Percentiles rank a stretch among this genome's conserved stretches.
Conservation (phyloP, 257 asterid species). For the Henckelia pumila region DNA sequence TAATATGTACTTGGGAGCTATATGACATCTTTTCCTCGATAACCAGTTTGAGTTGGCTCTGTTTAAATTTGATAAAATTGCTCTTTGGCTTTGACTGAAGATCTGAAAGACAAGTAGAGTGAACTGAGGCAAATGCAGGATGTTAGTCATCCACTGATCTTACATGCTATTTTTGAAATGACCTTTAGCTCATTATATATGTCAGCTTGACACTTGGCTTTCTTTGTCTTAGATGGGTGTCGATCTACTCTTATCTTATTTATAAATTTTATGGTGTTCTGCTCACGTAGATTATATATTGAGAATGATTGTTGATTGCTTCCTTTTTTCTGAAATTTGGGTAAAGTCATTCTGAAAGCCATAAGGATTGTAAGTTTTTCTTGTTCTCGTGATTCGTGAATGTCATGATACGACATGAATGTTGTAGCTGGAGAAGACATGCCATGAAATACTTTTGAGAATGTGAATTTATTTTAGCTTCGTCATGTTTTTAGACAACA, state of each 20-base stretch:
- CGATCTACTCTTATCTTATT: background rate
- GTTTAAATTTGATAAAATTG: background rate
- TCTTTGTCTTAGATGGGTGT: background rate
- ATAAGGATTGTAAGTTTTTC: background rate
- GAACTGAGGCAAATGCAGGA: constrained; percentile 6
- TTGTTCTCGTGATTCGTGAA: background rate
- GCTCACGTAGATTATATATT: background rate
- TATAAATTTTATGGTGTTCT: background rate
- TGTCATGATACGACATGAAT: background rate
- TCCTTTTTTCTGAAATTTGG: background rate
- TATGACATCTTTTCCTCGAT: constrained; percentile 15
- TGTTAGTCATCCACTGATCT: constrained; percentile 4
- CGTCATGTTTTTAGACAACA: too few species aligned
- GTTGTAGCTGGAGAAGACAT: too few species aligned
- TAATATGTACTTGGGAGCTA: constrained; percentile 8
- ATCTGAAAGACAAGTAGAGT: constrained; percentile 6
- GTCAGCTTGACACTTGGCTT: background rate
- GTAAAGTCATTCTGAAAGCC: background rate
- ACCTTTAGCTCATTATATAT: background rate
- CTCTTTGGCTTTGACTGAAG: constrained; percentile 11
- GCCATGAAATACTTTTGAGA: background rate
- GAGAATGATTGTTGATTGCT: background rate
- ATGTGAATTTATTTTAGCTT: background rate
- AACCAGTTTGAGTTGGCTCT: constrained; percentile 19
- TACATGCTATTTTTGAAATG: constrained; percentile 11